These are phyloP conservation scores for Cyphellophora attinorum DNA, from an alignment of 2,329 filamentous ascomycete species.

Conservation along the genomic window DNA sequence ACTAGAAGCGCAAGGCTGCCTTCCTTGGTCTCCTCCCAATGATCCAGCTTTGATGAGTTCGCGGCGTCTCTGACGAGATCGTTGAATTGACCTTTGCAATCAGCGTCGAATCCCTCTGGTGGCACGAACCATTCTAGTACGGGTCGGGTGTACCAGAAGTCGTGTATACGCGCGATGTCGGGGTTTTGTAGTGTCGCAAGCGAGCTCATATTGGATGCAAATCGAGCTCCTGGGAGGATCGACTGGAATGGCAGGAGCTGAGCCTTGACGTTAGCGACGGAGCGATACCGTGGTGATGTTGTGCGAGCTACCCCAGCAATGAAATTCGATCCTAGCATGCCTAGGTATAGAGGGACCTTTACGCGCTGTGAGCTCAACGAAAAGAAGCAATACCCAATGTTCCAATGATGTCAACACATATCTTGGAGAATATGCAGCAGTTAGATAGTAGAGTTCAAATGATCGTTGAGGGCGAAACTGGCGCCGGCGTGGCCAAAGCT, in stretches of 20 bases:
- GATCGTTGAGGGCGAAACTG: no score
- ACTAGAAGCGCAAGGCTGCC: conserved; percentile 27
- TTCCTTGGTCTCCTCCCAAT: conserved; percentile 10
- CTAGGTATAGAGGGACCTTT: no score
- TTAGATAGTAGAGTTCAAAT: no score
- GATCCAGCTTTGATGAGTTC: conserved; percentile 14
- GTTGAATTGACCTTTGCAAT: conserved; percentile 15
- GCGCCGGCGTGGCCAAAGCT: no score
- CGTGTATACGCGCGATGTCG: background rate
- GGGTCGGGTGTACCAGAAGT: background rate
- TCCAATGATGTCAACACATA: no score
- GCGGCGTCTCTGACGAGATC: conserved; percentile 16
- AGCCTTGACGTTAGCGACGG: background rate
- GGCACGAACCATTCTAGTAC: conserved; percentile 13
- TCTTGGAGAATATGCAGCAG: no score
- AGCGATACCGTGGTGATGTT: no score
- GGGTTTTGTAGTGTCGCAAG: background rate
- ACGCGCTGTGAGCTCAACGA: no score
- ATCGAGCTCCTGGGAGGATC: background rate
- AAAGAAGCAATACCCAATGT: no score
- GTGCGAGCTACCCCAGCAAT: no score
- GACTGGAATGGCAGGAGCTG: background rate
- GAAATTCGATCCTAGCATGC: no score
- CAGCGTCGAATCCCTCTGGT: conserved; percentile 10
- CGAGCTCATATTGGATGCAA: background rate